Base-by-base conservation (phyloP, 2,329 filamentous ascomycete species). In the Fusarium tanahbumbuense region DNA sequence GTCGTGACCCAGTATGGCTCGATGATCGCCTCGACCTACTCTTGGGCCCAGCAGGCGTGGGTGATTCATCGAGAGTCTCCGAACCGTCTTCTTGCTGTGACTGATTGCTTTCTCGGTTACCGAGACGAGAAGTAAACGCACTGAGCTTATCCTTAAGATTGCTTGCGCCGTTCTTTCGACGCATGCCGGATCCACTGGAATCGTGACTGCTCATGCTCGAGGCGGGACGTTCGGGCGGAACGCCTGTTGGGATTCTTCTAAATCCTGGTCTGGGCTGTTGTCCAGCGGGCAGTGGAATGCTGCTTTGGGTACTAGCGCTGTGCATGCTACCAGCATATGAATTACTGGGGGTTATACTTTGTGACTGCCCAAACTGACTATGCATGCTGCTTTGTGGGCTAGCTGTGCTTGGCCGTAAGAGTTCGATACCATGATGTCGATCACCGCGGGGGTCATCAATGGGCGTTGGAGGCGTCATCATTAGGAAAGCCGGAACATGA, bases 401-500 rank as follows among this genome's bases (percentile, higher is more conserved):
- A 49, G 78, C 79, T 2, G 79, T 79, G 6, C 72, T 72, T 4
- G 80, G 78, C 5, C 79, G 75, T 6, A 79, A 65, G 27, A 78
- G 68, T 8, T 80, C 79, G 8, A 73, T 67, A 6, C 75, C 78
- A 12, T 73, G 71, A 9, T 73, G 65, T 25, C 68, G 68, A 11
- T 67, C 66, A 18, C 72, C 49, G 37, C 68, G 65, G 50, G 66
- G 48, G 37, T 70, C 73, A 4, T 81, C 78, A 13, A 78, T 62
- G 4, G 83, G 83, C 25, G 83, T 83, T 16, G 83, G 83, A 6
- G 83, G 83, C 37, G 83, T 84, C 83, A 84, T 84, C 76, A 82
- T 82, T 23, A 84, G 72, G 47, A 81, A 83, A n/a, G 79, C 74
- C 7, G 83, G 83, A 4, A 83, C 72, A 27, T 74, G 71, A 15